Percentiles rank a stretch among this genome's conserved stretches.
Evolutionary conservation across 345 rosid genomes (phyloP).

Genomic region (Dimocarpus longan): DNA sequence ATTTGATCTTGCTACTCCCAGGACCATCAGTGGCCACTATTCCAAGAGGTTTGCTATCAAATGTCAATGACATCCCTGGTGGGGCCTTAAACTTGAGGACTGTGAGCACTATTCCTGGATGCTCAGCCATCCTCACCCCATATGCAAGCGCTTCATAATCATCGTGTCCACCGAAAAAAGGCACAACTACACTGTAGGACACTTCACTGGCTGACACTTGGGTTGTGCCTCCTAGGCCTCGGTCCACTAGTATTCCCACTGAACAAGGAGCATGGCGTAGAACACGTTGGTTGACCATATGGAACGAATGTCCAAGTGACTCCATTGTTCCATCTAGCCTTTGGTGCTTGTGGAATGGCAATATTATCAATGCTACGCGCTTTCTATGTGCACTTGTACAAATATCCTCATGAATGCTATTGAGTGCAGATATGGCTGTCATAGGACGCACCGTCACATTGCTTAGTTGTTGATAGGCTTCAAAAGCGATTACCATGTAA

Average conservation of each 20-base stretch:
- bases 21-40: neutral
- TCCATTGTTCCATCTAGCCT: conserved; percentile 64
- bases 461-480: conserved; percentile 70
- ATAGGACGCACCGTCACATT: conserved; percentile 69
- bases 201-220: conserved; percentile 65
- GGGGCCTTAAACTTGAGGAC: conserved; percentile 39
- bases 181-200: conserved; percentile 44
- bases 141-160: conserved; percentile 63
- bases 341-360: conserved; percentile 77
- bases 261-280: conserved; percentile 67
- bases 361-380: conserved; percentile 53
- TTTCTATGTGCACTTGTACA: conserved; percentile 64
- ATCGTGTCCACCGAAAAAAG: conserved; percentile 49
- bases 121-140: conserved; percentile 70
- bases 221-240: conserved; percentile 71
- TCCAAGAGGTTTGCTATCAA: neutral
- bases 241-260: conserved; percentile 71
- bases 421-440: conserved; percentile 70
- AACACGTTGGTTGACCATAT: conserved; percentile 46
- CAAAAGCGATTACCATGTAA: conserved; percentile 65
- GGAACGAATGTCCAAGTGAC: conserved; percentile 54
- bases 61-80: conserved; percentile 21
- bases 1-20: neutral
- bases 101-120: conserved; percentile 50
- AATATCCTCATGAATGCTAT: conserved; percentile 62